Evolutionary conservation across 2,329 filamentous ascomycete genomes (phyloP), one percentile per base, ranked within the genome.

Genomic region (Pochonia chlamydosporia): DNA sequence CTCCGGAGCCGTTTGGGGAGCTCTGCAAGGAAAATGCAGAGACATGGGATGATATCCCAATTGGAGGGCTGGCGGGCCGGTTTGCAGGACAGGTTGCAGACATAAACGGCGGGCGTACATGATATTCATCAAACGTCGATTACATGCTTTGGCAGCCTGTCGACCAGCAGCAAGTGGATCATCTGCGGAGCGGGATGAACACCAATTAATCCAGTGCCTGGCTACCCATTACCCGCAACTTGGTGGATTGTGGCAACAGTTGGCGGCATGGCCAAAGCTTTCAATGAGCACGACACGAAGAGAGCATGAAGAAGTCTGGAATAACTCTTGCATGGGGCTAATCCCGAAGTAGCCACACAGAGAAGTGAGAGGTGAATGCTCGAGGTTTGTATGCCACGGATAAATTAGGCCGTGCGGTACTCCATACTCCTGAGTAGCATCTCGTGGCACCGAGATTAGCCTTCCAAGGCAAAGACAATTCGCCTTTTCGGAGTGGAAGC

Each of bases 361-460:
- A 18, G n/a, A 39, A 39, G 35, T 20, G 18, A 21, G 7, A 23
- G 20, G 35, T 20, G n/a, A 39, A 18, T 18, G n/a, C 20, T 39
- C 20, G n/a, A 39, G 35, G 10, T 39, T 23, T 18, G 35, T 4
- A 36, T 39, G 35, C 7, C 48, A 48, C 48, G 44, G 44, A 44
- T 44, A 37, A 50, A 48, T 45, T 26, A 20, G 45, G 44, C 41
- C 48, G 41, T 50, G 44, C 41, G 48, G 35, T 20, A 5, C 5
- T 23, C 28, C 20, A 20, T 35, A 30, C 9, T 23, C 41, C n/a
- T n/a, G n/a, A n/a, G n/a, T n/a, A 26, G 36, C 21, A 45, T 31
- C 28, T 37, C 26, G 33, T 33, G 43, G 43, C 43, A 25, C 37
- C 23, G 24, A 44, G 36, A 45, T 41, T 25, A 49, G 39, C 30